A percentile compares a stretch with the other conserved stretches of the same genome.
Conservation (phyloP, 2,329 filamentous ascomycete species). For the Sporothrix variecibatus region DNA sequence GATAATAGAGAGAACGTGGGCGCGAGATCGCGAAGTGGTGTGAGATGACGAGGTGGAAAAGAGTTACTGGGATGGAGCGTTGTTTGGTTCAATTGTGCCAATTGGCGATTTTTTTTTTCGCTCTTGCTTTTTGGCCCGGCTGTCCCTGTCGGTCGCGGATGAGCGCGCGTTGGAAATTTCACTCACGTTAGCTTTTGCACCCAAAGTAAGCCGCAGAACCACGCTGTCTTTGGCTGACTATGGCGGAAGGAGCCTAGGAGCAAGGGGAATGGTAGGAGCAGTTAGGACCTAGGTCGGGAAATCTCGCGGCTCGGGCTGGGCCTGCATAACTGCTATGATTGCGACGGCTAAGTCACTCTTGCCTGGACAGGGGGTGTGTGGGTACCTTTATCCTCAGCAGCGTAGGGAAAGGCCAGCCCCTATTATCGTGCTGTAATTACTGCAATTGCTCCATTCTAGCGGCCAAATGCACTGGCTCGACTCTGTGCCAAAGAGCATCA, state of each 20-base stretch:
- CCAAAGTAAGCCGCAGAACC: not conserved
- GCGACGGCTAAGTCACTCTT: constrained; percentile 12
- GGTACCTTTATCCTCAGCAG: constrained; percentile 15
- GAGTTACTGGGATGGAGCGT: constrained; percentile 6
- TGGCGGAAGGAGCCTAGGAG: not conserved
- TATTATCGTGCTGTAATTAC: not conserved
- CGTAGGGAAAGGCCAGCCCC: not conserved
- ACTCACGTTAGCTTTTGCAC: constrained; percentile 21
- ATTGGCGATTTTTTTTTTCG: constrained; percentile 28
- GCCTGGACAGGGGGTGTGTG: constrained; percentile 17
- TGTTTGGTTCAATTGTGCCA: constrained; percentile 16
- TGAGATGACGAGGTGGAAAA: constrained; percentile 13
- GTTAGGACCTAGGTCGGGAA: constrained; percentile 18
- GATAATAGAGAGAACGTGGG: constrained; percentile 26
- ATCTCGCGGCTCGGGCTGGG: constrained; percentile 25
- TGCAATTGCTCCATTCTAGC: not conserved
- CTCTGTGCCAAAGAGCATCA: not conserved
- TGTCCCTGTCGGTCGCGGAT: constrained; percentile 22
- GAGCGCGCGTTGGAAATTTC: constrained; percentile 32
- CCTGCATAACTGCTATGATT: constrained; percentile 3
- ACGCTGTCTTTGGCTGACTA: constrained; percentile 7
- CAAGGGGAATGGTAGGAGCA: not conserved
- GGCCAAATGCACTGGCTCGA: not conserved
- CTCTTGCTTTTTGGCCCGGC: constrained; percentile 17
- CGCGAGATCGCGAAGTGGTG: constrained; percentile 24